phyloP scores from a whole-genome alignment of 495 filamentous ascomycete species.

The Neurospora terricola region DNA sequence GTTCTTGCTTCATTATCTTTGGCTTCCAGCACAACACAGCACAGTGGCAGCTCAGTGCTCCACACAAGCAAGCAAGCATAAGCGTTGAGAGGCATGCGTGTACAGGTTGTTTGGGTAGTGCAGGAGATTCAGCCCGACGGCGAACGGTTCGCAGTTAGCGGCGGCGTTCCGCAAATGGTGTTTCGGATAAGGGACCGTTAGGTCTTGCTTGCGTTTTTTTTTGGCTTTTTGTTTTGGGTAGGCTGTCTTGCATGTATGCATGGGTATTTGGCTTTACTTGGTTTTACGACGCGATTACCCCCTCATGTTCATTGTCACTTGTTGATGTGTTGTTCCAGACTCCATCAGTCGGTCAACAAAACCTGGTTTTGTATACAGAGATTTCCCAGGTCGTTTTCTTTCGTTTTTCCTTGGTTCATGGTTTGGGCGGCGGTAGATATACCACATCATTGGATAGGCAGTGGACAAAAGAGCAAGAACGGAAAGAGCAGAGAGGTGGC shows the following conservation, averaged over 20 bases:
- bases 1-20: background rate
- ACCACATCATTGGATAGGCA: background rate
- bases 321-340: background rate
- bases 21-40: background rate
- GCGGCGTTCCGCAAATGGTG: background rate
- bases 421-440: background rate
- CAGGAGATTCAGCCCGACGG: background rate
- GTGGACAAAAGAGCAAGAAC: background rate
- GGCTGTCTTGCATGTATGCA: background rate
- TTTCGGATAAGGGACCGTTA: background rate
- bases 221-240: background rate
- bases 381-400: background rate
- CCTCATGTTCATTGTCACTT: background rate
- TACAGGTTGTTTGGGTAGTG: background rate
- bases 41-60: background rate
- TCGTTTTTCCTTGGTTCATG: background rate
- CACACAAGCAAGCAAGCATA: background rate
- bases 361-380: background rate
- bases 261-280: background rate
- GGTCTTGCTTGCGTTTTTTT: background rate
- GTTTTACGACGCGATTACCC: background rate
- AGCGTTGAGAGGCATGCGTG: background rate
- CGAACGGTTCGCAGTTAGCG: background rate
- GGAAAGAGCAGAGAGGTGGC: background rate
- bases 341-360: background rate